Evolutionary conservation across 495 filamentous ascomycete species (phyloP), one percentile per base, ranked within the genome.

Genomic region (Neurospora hispaniola): DNA sequence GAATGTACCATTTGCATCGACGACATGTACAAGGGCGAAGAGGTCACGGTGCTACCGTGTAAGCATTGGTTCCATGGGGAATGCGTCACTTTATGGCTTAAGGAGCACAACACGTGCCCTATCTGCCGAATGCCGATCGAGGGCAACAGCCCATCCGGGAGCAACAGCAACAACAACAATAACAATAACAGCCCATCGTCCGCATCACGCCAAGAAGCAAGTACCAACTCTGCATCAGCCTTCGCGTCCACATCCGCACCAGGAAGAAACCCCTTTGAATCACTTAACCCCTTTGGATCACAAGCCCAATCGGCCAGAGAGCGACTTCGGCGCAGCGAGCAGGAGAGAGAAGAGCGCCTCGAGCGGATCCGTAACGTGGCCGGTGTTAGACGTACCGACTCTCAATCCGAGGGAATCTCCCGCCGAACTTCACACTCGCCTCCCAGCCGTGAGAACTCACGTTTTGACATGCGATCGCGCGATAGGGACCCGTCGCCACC

Each of bases 1-100:
- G 94, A 97, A 75, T 97, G 94, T 78, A 93, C 92, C 35, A 95
- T 97, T 73, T 99, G 96, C 78, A 98, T 98, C 86, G 95, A 98
- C 71, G 86, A 92, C 3, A 90, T 97, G 42, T 84, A 89, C 54
- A 77, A 92, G 42, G 92, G 89, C 16, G 91, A 90, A 35, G 90
- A 94, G 79, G 92, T 96, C 7, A 89, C 90, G 0, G 86, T 91
- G 35, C 81, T 99, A 39, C 94, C 94, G 3, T 99, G 96, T 82
- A 90, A 86, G 4, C 96, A 99, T 77, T 97, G 93, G 92, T 99
- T 97, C 79, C 93, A 97, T 78, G 89, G 86, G 69, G 82, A 86
- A 16, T 97, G 94, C 76, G 90, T 94, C 46, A 84, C 86, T 38
- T 83, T 90, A 70, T 98, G 94, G 94, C 81, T 98, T 41, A 88